These are phyloP conservation scores for Tetrapisispora arboricola DNA, from an alignment of 805 yeast species.

Conservation along the genomic window DNA sequence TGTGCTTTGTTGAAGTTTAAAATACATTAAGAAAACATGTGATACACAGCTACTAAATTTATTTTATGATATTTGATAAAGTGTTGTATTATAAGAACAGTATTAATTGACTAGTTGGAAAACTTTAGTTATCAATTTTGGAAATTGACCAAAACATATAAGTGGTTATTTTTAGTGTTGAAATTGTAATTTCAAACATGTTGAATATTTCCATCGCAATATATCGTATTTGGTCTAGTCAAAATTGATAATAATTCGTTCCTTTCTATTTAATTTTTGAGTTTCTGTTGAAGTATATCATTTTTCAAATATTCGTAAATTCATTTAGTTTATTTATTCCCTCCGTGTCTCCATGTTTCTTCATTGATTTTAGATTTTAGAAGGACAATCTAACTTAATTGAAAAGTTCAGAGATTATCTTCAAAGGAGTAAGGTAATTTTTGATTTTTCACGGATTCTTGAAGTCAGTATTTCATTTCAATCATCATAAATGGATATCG, in stretches of 20 bases:
- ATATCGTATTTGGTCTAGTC: neutral
- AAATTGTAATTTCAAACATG: neutral
- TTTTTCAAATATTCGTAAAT: neutral
- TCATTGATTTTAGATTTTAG: neutral
- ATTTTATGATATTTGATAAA: neutral
- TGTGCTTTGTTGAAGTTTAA: conserved; percentile 5
- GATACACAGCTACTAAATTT: neutral
- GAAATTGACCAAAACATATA: no score
- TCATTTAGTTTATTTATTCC: neutral
- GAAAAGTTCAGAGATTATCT: neutral
- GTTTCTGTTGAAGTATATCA: conserved; percentile 2
- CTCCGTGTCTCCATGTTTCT: neutral
- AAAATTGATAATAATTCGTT: neutral
- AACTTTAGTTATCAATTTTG: neutral
- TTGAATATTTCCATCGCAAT: neutral
- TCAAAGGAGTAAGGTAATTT: neutral
- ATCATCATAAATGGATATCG: neutral
- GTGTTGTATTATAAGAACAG: conserved; percentile 1
- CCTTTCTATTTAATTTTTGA: neutral
- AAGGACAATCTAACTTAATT: conserved; percentile 1
- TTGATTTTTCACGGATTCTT: neutral
- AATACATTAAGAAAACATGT: neutral
- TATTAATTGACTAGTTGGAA: neutral
- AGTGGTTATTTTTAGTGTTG: conserved; percentile 1
- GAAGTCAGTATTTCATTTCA: neutral